Base-by-base conservation (phyloP, 306 rosid species). In the Elaeagnus macrophylla region DNA sequence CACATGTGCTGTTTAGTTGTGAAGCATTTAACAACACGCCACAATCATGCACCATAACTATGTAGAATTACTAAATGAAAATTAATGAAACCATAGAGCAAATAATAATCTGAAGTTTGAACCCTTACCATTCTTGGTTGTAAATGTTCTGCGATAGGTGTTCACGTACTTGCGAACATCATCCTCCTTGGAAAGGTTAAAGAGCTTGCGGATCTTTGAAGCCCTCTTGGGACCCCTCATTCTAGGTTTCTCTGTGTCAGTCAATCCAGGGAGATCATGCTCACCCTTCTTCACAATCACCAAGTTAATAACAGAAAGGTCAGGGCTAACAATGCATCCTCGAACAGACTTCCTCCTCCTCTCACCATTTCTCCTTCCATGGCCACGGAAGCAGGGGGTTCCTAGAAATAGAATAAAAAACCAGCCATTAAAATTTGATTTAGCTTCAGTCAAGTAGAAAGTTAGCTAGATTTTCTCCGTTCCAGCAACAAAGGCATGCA, bases 211-310 rank as follows among this genome's bases (percentile, higher is more conserved):
- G 55, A 79, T 79, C 77, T 79, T 79, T 7, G 85, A 79, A 17
- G 85, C 85, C 72, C 85, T 79, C 77, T 79, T 79, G 5, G 85
- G 85, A 58, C 85, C 85, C 65, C 85, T 75, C 85, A 79, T 79
- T 49, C 85, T 68, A 0, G 85, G 85, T 16, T 79, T 79, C 74
- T 79, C 85, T 3, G 74, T 72, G 69, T 79, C 85, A 1, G 85
- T 79, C 69, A 79, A 55, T 12, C 85, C 85, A 51, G 85, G 85
- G n/a, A 79, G 85, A 60, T 79, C 85, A 51, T 62, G 65, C 9
- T 75, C 85, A 51, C 85, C 85, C 69, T 79, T 79, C 69, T 79
- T 79, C 49, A 79, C 85, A 55, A 79, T 79, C 5, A 79, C 85
- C 79, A 79, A 61, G 73, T 79, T 79, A 65, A 79, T 59, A 56